Conservation (phyloP, 371 early-diverging fungal genomes). For the Syncephalastrum contaminatum region DNA sequence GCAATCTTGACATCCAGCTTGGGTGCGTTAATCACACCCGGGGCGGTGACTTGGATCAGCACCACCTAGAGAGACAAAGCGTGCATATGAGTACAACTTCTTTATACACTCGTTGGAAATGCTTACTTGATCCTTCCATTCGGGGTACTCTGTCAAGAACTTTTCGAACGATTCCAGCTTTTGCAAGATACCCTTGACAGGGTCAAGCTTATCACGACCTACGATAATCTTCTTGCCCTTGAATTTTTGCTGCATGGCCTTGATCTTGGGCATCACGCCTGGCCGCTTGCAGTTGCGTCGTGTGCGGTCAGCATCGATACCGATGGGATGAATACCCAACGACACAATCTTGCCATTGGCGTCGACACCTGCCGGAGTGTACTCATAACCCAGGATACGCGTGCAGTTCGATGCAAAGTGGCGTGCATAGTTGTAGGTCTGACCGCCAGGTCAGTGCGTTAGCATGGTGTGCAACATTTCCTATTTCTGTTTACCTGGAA, state of each 20-base stretch:
- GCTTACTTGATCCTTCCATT: conserved; percentile 51
- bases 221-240: conserved; percentile 93
- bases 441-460: conserved; percentile 3
- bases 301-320: conserved; percentile 83
- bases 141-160: conserved; percentile 88
- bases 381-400: conserved; percentile 87
- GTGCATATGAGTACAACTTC: not conserved
- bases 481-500: conserved; percentile 68
- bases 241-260: conserved; percentile 81
- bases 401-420: conserved; percentile 95
- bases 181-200: conserved; percentile 97
- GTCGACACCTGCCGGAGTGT: conserved; percentile 83
- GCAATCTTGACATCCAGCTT: conserved; percentile 80
- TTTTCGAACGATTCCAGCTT: conserved; percentile 94
- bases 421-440: conserved; percentile 94
- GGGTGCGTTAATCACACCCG: conserved; percentile 23
- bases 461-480: conserved; percentile 26
- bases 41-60: conserved; percentile 81
- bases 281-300: conserved; percentile 41
- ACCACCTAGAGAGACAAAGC: conserved; percentile 57
- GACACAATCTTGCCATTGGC: conserved; percentile 70
- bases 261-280: conserved; percentile 70
- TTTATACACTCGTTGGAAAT: not conserved
- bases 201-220: conserved; percentile 98
- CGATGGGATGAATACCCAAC: conserved; percentile 96